These are phyloP conservation scores for Astraeus odoratus DNA, from an alignment of 768 basidiomycete genomes.

Conservation along the genomic window DNA sequence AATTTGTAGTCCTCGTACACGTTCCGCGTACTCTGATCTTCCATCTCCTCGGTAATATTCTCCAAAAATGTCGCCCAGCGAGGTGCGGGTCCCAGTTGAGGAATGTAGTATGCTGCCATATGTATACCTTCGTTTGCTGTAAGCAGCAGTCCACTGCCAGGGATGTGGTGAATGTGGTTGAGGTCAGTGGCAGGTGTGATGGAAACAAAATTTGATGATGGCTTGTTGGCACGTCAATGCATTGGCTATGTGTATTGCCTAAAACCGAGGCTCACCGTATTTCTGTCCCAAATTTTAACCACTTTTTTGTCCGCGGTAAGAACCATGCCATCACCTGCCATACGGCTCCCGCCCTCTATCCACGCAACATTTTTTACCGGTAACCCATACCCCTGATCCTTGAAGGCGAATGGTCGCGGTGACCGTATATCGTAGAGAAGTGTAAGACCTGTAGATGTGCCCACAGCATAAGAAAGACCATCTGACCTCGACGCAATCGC, in stretches of 20 bases:
- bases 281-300: conserved; percentile 92
- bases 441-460: conserved; percentile 92
- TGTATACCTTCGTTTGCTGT: conserved; percentile 96
- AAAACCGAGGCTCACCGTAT: conserved; percentile 47
- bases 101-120: conserved; percentile 91
- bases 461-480: conserved; percentile 89
- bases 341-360: conserved; percentile 81
- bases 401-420: conserved; percentile 72
- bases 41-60: conserved; percentile 98
- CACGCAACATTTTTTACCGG: conserved; percentile 80
- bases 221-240: conserved; percentile 37
- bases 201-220: conserved; percentile 81
- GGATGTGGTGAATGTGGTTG: conserved; percentile 86
- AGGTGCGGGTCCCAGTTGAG: conserved; percentile 93
- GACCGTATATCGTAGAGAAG: conserved; percentile 92
- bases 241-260: background rate
- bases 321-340: conserved; percentile 84
- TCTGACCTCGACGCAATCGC: conserved; percentile 81
- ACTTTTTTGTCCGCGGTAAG: conserved; percentile 95
- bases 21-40: conserved; percentile 71
- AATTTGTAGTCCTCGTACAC: conserved; percentile 98
- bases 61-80: conserved; percentile 98
- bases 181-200: conserved; percentile 88
- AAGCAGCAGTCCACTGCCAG: conserved; percentile 83
- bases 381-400: conserved; percentile 96